A percentile compares a stretch with the other conserved stretches of the same genome.
Evolutionary conservation across 257 asterid species (phyloP).

Genomic region (Solanum medicagineum): DNA sequence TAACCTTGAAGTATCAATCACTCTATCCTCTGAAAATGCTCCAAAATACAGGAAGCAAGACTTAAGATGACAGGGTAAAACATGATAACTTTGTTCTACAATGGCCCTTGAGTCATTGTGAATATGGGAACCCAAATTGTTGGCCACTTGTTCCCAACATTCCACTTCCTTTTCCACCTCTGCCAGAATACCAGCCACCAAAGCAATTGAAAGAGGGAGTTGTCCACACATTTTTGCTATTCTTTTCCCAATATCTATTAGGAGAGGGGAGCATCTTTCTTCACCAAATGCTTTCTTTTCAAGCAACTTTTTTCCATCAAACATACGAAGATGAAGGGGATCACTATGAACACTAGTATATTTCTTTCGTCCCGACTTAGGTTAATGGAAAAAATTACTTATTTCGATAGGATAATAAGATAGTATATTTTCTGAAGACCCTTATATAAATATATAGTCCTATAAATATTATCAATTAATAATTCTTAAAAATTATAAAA

Average conservation of each 20-base stretch:
- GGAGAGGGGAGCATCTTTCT: background rate
- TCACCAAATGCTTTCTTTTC: background rate
- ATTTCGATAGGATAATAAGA: too few species aligned
- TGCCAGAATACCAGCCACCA: slow-evolving; percentile 3
- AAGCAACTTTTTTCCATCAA: background rate
- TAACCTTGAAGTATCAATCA: background rate
- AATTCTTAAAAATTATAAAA: too few species aligned
- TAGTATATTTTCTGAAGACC: too few species aligned
- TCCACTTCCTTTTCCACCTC: background rate
- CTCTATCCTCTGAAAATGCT: background rate
- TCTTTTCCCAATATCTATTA: background rate
- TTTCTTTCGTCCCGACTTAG: too few species aligned
- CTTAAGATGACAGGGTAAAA: background rate
- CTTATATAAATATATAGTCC: too few species aligned
- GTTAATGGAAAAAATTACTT: too few species aligned
- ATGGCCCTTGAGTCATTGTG: background rate
- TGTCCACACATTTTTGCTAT: background rate
- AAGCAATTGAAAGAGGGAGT: background rate
- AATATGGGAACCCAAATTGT: background rate
- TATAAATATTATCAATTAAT: too few species aligned
- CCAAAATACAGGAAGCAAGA: background rate
- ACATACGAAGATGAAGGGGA: background rate
- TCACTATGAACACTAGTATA: background rate
- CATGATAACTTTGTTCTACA: background rate
- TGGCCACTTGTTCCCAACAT: background rate